Evolutionary conservation across 2,329 filamentous ascomycete species (phyloP).

Genomic region (Hymenoscyphus linearis): DNA sequence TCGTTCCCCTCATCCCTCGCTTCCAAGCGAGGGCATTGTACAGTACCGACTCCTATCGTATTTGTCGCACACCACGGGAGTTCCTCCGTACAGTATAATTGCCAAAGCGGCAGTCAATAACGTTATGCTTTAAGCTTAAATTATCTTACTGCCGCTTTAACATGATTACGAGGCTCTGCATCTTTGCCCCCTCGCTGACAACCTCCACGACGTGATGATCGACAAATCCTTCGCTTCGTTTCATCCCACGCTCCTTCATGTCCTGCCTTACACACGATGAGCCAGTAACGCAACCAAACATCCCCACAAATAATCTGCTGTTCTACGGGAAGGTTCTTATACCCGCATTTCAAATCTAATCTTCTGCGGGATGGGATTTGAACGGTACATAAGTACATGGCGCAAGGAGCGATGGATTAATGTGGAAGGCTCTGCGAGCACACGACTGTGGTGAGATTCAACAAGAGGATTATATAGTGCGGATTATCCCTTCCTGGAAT

Average conservation of each 20-base stretch:
- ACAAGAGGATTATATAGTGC: background rate
- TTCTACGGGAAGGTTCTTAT: background rate
- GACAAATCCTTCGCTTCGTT: background rate
- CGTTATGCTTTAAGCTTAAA: too few relatives aligned
- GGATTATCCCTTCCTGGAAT: background rate
- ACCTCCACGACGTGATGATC: background rate
- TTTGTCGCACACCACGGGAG: too few relatives aligned
- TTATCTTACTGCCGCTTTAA: too few relatives aligned
- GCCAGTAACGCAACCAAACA: background rate
- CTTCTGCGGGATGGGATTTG: background rate
- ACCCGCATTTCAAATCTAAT: background rate
- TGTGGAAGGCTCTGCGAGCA: background rate
- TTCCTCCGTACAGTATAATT: too few relatives aligned
- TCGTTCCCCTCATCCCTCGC: too few relatives aligned
- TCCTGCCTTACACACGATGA: background rate
- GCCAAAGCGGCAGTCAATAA: too few relatives aligned
- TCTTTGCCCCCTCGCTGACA: background rate
- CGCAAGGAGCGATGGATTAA: background rate
- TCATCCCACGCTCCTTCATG: background rate
- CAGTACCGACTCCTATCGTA: too few relatives aligned
- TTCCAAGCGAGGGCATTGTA: too few relatives aligned
- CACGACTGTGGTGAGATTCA: background rate
- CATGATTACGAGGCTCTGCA: background rate
- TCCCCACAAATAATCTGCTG: background rate
- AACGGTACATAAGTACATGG: background rate